Base-by-base conservation (phyloP, 495 filamentous ascomycete genomes). In the Penicillium subrubescens region DNA sequence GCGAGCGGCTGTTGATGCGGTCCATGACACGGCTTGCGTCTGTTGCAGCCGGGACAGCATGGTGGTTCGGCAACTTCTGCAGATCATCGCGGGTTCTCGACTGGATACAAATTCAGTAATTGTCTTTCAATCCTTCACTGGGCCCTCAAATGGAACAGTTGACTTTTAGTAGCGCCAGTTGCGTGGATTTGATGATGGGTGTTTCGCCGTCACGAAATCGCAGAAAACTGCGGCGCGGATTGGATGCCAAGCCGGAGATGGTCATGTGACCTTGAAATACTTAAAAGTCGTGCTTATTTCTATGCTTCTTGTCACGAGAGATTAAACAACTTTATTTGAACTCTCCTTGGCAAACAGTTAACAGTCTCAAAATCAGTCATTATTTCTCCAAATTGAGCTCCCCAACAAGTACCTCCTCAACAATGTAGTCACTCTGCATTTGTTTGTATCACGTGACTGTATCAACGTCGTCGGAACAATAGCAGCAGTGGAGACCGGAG, bases 31-130 rank as follows among this genome's bases (percentile, higher is more conserved):
- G 31, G 71, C 62, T 43, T 73, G 72, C 60, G 74, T 70, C 61
- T 76, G 73, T 27, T 68, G 75, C 10, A 79, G 67, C 59, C 78
- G 78, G 43, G 75, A 76, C 50, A 82, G 68, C 50, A 83, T 75
- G 63, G 71, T 75, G 25, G 75, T 75, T 39, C 78, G 75, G 69
- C 82, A 84, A 61, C 76, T 77, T 72, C 75, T 75, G 75, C 82
- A 84, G 54, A 83, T 82, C 81, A 84, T 84, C 53, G 57, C 76
- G 64, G 43, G 44, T 39, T 34, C 23, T 52, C 25, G 31, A 57
- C 14, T 3, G n/a, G 33, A 41, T 3, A 11, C 0, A 17, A 41
- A 35, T 8, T 25, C 12, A 27, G 27, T 8, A 31, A 7, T 52
- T 31, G 10, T 52, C 5, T 31, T 52, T 8, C n/a, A 5, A 2